Evolutionary conservation across 768 basidiomycete species (phyloP), one percentile per base, ranked within the genome.

Genomic region (Sarcodon sp.): DNA sequence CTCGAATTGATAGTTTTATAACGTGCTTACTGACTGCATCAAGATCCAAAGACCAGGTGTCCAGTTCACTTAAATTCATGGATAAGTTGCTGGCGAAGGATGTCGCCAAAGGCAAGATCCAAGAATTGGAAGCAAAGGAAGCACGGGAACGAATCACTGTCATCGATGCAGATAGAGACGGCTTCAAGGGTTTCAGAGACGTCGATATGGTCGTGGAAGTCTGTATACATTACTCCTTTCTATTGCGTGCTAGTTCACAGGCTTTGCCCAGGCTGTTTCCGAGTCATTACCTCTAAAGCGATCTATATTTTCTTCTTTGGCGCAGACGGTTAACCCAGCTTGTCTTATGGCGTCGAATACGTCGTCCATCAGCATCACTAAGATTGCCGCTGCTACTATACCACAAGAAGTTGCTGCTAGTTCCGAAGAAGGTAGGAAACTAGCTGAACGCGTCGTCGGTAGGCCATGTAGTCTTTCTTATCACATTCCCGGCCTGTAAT

Each of bases 161-260:
- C 8, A 75, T 87, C 3, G 69, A 72, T n/a, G 54, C 57, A 8
- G 65, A 69, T 6, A 45, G 7, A 9, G 57, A 64, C 21, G 76
- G 73, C 3, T 54, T 88, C 18, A 66, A 69, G 39, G 79, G 70
- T 2, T 57, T 90, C 54, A 69, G 80, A 44, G 91, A 92, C 58
- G 85, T 80, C 7, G 91, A 94, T 59, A 82, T 97, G 77, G 87
- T 90, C 39, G 71, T 97, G 44, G 93, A 97, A 77, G 88, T 84
- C 51, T 48, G 72, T 61, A 4, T 9, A 27, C 33, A 38, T 33
- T 16, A 38, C 33, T 32, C 18, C n/a, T 35, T 51, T 18, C 16
- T 15, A 31, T 13, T n/a, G 34, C 31, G 6, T 15, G 27, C 16
- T 33, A 39, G 6, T 46, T 9, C 21, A 12, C n/a, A 31, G 34